These are phyloP conservation scores for Pleurotus pulmonarius DNA, from an alignment of 768 basidiomycete genomes.

Conservation along the genomic window DNA sequence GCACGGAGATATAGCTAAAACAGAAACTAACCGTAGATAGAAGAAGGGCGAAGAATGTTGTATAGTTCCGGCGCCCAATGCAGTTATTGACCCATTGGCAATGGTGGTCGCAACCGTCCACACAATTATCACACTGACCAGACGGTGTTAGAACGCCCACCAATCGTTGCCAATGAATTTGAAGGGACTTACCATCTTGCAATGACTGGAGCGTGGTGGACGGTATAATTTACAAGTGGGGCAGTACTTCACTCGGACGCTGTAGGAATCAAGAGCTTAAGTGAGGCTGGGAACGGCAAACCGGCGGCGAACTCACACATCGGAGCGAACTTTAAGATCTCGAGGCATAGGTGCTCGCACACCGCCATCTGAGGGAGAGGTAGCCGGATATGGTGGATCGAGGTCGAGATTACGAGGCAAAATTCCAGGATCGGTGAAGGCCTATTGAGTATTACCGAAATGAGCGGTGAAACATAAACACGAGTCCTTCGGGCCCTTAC, in stretches of 20 bases:
- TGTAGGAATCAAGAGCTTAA: conserved; percentile 23
- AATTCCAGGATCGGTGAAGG: conserved; percentile 83
- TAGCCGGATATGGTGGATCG: conserved; percentile 72
- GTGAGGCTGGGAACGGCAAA: neutral
- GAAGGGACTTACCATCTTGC: conserved; percentile 71
- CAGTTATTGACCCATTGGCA: conserved; percentile 95
- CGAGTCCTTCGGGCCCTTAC: conserved; percentile 34
- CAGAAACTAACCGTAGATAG: conserved; percentile 58
- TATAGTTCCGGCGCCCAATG: conserved; percentile 92
- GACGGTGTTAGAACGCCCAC: neutral
- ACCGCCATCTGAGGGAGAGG: conserved; percentile 60
- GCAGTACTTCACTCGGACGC: conserved; percentile 92
- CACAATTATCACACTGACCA: conserved; percentile 92
- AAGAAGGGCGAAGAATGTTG: conserved; percentile 87
- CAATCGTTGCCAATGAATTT: neutral
- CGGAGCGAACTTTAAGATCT: conserved; percentile 74
- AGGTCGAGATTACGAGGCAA: conserved; percentile 85
- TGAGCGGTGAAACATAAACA: conserved; percentile 2
- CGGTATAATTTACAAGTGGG: conserved; percentile 90
- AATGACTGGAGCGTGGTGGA: conserved; percentile 92
- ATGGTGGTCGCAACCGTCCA: conserved; percentile 93
- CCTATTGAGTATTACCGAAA: conserved; percentile 35
- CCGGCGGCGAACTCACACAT: conserved; percentile 51
- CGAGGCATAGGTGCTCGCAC: conserved; percentile 68
- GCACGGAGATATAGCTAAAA: conserved; percentile 2